Percentiles rank a stretch among this genome's conserved stretches.
Conservation (phyloP, 1,284 basidiomycete species). For the Apiotrichum gamsii region DNA sequence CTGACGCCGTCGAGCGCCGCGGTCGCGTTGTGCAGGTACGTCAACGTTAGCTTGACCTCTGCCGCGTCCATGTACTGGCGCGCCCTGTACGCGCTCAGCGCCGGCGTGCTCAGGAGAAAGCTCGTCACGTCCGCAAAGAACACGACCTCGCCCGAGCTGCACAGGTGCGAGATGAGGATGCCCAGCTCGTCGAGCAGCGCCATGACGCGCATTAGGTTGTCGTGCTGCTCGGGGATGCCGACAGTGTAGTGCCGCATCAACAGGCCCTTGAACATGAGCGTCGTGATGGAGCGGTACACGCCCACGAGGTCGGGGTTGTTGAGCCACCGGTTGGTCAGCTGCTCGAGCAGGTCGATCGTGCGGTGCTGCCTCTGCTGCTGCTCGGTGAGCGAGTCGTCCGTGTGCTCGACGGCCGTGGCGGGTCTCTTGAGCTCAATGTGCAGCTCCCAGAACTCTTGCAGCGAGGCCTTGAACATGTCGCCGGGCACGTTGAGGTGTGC, state of each 20-base stretch:
- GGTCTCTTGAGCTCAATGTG: not conserved
- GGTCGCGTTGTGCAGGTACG: too few relatives aligned
- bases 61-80: too few relatives aligned
- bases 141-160: not conserved
- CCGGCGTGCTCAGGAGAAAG: not conserved
- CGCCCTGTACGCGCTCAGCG: not conserved
- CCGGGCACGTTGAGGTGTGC: not conserved
- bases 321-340: not conserved
- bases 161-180: not conserved
- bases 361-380: too few relatives aligned
- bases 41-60: too few relatives aligned
- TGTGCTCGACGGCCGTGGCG: not conserved
- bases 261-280: not conserved
- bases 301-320: not conserved
- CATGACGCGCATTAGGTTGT: not conserved
- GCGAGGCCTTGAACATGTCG: slow-evolving; percentile 1
- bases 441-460: slow-evolving; percentile 4
- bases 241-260: too few relatives aligned
- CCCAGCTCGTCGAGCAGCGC: not conserved
- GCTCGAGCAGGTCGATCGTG: not conserved
- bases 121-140: not conserved
- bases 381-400: not conserved
- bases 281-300: not conserved
- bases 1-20: too few relatives aligned
- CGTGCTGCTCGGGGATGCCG: not conserved